Evolutionary conservation across 345 rosid species (phyloP).

Genomic region (Firmiana major): DNA sequence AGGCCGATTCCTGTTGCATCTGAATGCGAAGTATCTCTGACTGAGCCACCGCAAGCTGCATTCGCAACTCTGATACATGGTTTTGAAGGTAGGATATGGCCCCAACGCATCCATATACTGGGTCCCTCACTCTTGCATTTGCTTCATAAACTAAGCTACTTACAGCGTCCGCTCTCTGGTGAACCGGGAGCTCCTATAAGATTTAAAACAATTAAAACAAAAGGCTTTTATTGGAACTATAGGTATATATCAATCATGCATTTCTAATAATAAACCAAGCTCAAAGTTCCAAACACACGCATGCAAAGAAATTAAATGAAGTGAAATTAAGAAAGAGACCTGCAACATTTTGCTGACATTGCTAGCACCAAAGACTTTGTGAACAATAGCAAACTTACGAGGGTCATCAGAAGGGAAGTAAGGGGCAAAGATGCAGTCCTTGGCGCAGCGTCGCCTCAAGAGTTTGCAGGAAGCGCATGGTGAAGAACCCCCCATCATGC

Average conservation of each 20-base stretch:
- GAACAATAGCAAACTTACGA: slow-evolving; percentile 76
- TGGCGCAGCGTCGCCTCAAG: slow-evolving; percentile 70
- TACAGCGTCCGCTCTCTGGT: slow-evolving; percentile 79
- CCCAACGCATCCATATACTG: slow-evolving; percentile 81
- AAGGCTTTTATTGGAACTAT: not conserved
- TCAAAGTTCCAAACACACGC: not conserved
- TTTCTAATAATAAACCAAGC: not conserved
- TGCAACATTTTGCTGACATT: slow-evolving; percentile 88
- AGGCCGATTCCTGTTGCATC: slow-evolving; percentile 57
- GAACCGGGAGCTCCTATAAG: slow-evolving; percentile 61
- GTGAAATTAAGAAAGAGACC: slow-evolving; percentile 20
- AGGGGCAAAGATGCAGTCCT: slow-evolving; percentile 85
- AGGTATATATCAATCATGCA: not conserved
- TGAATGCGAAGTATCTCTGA: slow-evolving; percentile 73
- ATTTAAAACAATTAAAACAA: slow-evolving; percentile 9
- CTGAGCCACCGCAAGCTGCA: slow-evolving; percentile 83
- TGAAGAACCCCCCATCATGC: slow-evolving; percentile 52
- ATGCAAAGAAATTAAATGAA: not conserved
- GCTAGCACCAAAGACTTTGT: slow-evolving; percentile 87
- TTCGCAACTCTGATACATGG: slow-evolving; percentile 76
- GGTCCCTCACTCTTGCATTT: slow-evolving; percentile 75
- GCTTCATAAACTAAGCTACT: slow-evolving; percentile 83
- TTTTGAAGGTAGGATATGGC: slow-evolving; percentile 74
- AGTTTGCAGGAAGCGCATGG: slow-evolving; percentile 90
- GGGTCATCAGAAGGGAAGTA: slow-evolving; percentile 87